Evolutionary conservation across 2,329 filamentous ascomycete species (phyloP), one percentile per base, ranked within the genome.

Genomic region (Catunica adiposa): DNA sequence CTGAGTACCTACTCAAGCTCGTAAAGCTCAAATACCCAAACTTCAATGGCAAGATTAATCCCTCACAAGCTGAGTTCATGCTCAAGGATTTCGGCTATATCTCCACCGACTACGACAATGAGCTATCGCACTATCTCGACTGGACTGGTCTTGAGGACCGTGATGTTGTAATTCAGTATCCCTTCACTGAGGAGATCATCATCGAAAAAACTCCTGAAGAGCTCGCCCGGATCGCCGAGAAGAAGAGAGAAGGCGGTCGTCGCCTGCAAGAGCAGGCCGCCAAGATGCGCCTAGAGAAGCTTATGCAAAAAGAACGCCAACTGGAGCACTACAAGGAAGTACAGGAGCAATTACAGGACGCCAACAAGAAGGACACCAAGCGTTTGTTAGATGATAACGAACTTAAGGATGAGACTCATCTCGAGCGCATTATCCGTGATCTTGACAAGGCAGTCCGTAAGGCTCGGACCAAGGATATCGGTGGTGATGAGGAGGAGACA

Each of bases 261-360:
- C 77, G 94, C 48, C 66, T 98, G 25, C 92, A 98, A 67, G 89
- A 96, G 63, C 92, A 98, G 68, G 92, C 92, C 0, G 90, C 90
- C 8, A 97, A 95, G 69, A 95, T 96, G 88, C 83, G 92, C 6
- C 72, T 98, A 0, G 92, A 98, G 61, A 94, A 94, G 63, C 74
- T 98, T 50, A 87, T 97, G 66, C 86, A 86, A 64, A 98, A 98
- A 68, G 92, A 98, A 69, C 82, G 94, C 65, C 89, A 97, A 66
- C 72, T 97, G 1, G 89, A 94, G 62, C 96, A 95, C 68, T 96
- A 89, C 73, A 89, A 88, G 65, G 80, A 88, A 58, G 71, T 98
- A 3, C 88, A 94, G 64, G 68, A 73, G 34, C 80, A 80, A 60
- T 73, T 96, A 8, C 77, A 75, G 1, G 80, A 83, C 23, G 79